Base-by-base conservation (phyloP, 2,329 filamentous ascomycete genomes). In the Neonectria faginata region DNA sequence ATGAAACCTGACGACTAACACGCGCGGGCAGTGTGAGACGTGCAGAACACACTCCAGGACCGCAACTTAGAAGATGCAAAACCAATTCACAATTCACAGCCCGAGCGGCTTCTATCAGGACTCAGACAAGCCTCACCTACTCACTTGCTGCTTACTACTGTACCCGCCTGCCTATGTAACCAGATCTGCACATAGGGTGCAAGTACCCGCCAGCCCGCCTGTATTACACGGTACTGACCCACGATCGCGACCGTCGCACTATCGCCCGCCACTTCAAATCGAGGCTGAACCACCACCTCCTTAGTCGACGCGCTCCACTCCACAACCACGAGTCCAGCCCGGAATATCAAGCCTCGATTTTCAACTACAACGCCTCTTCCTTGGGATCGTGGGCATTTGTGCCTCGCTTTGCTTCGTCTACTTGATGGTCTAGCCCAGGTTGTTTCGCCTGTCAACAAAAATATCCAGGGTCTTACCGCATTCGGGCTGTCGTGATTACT, bases 131-230 rank as follows among this genome's bases (percentile, higher is more conserved):
- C 31, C 31, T 20, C 42, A 18, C 27, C 5, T 25, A 25, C 22
- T 25, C 25, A 25, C 25, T 25, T 5, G 5, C 22, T 25, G 6
- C 25, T 6, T 25, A 25, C 25, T 25, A 25, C 5, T 1, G 25
- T 25, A 25, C 25, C 25, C 5, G 25, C 5, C 25, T 25, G 25
- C 25, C 5, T 25, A 25, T 25, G 25, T 29, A 29, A 10, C 29
- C 9, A 5, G 66, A 72, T 73, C 71, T 73, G 67, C 65, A 67
- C 65, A 67, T 47, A 68, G 60, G 64, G 67, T 66, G 58, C 59
- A 60, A 12, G 25, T 56, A 64, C 60, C 54, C 60, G 48, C 5
- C 14, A 41, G 36, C 65, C 31, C 31, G 31, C 31, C 31, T 36
- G 31, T 14, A 11, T 36, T 33, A 33, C 31, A 12, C 31, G 4